A percentile compares a stretch with the other conserved stretches of the same genome.
These are phyloP conservation scores for Phytophthora macrochlamydospora DNA, from an alignment of 352 stramenopile species.

Conservation along the genomic window DNA sequence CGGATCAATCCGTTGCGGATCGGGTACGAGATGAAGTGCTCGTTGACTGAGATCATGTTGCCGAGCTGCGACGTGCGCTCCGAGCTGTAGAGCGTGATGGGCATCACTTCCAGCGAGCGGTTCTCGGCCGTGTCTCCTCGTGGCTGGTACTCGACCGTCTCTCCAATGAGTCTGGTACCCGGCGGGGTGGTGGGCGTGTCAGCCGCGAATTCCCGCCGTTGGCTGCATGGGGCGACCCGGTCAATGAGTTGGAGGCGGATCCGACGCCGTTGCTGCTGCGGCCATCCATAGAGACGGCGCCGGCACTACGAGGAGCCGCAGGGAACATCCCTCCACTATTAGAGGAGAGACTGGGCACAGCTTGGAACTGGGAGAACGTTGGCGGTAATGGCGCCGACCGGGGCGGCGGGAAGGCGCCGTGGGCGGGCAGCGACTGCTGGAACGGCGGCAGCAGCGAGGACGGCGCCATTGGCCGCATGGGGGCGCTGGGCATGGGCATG, in stretches of 20 bases:
- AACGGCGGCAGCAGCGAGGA: constrained; percentile 34
- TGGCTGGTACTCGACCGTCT: constrained; percentile 59
- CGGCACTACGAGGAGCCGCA: constrained; percentile 42
- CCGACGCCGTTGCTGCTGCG: constrained; percentile 44
- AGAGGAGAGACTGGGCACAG: constrained; percentile 39
- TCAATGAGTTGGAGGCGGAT: constrained; percentile 46
- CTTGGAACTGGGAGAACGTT: constrained; percentile 44
- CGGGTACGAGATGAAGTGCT: constrained; percentile 88
- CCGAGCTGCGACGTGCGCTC: constrained; percentile 74
- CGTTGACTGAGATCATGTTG: constrained; percentile 80
- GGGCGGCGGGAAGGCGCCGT: constrained; percentile 34
- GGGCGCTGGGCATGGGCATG: constrained; percentile 26
- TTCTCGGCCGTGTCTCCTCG: constrained; percentile 50
- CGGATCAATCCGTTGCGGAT: constrained; percentile 86
- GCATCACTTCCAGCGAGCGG: constrained; percentile 80
- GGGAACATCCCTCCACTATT: constrained; percentile 37
- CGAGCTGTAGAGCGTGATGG: constrained; percentile 84
- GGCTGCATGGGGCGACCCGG: constrained; percentile 42
- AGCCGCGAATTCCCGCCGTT: constrained; percentile 23
- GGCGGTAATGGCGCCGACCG: constrained; percentile 27
- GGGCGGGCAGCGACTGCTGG: constrained; percentile 29
- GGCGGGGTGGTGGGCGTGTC: constrained; percentile 33
- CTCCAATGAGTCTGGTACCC: constrained; percentile 51
- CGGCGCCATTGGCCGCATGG: constrained; percentile 38
- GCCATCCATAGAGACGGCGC: constrained; percentile 38